Conservation (phyloP, 2,329 filamentous ascomycete genomes). For the Neoascochyta sp. region DNA sequence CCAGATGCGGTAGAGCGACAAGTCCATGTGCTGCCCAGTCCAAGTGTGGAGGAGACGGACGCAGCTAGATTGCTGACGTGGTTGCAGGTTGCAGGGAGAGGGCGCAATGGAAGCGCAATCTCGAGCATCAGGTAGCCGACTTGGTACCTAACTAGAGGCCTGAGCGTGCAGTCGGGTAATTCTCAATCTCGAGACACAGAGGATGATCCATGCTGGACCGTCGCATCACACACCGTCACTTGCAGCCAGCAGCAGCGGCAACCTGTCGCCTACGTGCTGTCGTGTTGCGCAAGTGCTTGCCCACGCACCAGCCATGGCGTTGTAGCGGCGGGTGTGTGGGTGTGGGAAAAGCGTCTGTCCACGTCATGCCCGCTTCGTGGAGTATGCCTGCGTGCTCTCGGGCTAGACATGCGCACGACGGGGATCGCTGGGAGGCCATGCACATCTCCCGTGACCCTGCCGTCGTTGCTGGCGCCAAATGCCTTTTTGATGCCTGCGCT, state of each 20-base stretch:
- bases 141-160: too few relatives aligned
- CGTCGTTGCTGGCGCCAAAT: too few relatives aligned
- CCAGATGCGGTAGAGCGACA: slow-evolving; percentile 9
- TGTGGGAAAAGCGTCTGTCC: slow-evolving; percentile 4
- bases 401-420: too few relatives aligned
- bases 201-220: slow-evolving; percentile 14
- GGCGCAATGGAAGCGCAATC: too few relatives aligned
- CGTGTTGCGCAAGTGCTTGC: slow-evolving; percentile 9
- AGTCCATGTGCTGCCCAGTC: not conserved
- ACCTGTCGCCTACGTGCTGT: slow-evolving; percentile 3
- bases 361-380: slow-evolving; percentile 5
- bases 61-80: too few relatives aligned
- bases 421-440: slow-evolving; percentile 8
- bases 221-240: slow-evolving; percentile 2
- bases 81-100: too few relatives aligned
- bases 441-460: slow-evolving; percentile 8
- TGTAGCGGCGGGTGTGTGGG: too few relatives aligned
- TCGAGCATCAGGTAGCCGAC: too few relatives aligned
- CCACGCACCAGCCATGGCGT: slow-evolving; percentile 6
- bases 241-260: too few relatives aligned
- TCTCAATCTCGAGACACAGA: slow-evolving; percentile 4
- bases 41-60: not conserved
- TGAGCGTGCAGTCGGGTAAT: too few relatives aligned
- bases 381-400: slow-evolving; percentile 9
- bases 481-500: too few relatives aligned